These are phyloP conservation scores for Quillaja saponaria DNA, from an alignment of 306 rosid species.

Conservation along the genomic window DNA sequence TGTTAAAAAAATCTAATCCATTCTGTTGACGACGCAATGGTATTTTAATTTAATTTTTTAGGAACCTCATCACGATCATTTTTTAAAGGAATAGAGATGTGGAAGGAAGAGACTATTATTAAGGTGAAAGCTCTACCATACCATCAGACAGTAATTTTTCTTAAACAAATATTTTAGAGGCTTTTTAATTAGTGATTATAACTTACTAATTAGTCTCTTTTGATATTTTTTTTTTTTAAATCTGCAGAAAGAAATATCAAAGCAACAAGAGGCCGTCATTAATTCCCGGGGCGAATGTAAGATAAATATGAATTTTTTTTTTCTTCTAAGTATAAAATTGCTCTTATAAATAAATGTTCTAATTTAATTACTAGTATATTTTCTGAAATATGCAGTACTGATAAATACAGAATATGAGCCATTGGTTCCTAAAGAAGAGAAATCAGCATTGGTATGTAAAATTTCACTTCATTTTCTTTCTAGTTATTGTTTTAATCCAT, in stretches of 20 bases:
- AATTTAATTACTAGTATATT: too few species aligned
- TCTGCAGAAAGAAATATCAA: slow-evolving; percentile 58
- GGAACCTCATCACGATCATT: slow-evolving; percentile 90
- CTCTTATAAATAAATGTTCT: too few species aligned
- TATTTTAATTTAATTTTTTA: slow-evolving; percentile 3
- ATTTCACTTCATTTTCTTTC: not conserved
- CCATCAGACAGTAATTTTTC: not conserved
- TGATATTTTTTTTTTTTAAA: slow-evolving; percentile 1
- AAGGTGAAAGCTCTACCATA: slow-evolving; percentile 38
- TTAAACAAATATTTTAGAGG: not conserved
- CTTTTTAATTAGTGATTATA: not conserved
- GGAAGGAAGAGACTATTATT: slow-evolving; percentile 70
- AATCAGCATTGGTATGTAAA: slow-evolving; percentile 52
- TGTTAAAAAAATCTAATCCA: too few species aligned
- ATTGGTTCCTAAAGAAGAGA: slow-evolving; percentile 58
- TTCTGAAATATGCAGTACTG: slow-evolving; percentile 50
- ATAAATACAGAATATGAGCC: slow-evolving; percentile 54
- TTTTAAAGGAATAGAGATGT: slow-evolving; percentile 68
- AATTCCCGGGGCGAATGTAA: slow-evolving; percentile 57
- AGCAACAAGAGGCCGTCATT: slow-evolving; percentile 28
- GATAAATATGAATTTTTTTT: slow-evolving; percentile 22
- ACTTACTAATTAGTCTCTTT: not conserved
- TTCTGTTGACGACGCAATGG: not conserved
- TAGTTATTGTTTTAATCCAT: slow-evolving; percentile 10
- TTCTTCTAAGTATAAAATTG: too few species aligned